Evolutionary conservation across 2,329 filamentous ascomycete species (phyloP), one percentile per base, ranked within the genome.

Genomic region (Aphanocladium album): DNA sequence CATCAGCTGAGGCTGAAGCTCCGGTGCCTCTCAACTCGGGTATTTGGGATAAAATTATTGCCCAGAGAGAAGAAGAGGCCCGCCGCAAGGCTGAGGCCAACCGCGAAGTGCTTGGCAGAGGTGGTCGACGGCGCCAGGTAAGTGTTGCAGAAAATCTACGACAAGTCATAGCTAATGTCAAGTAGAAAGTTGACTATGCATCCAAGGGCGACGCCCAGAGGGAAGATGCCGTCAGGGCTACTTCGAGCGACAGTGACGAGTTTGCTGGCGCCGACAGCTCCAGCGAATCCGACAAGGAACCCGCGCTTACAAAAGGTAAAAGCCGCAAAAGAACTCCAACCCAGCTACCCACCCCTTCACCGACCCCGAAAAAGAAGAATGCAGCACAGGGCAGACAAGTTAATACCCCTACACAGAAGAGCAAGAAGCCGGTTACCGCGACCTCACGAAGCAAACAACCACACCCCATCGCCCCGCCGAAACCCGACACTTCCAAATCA

Each of bases 31-130:
- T 87, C 11, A 87, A 87, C 67, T 81, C 84, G 16, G 87, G 85
- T 39, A 85, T 96, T 0, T 99, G 96, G 96, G 92, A 96, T 58
- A 88, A 88, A 67, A 97, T 99, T 62, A 79, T 99, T 39, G 86
- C 87, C 57, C 85, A 96, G 70, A 87, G 95, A 64, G 91, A 96
- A 72, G 86, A 84, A 46, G 86, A 89, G 59, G 93, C 92, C 2
- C 82, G 84, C n/a, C 85, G 85, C 60, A 87, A 92, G 67, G 86
- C 87, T 8, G 86, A 86, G 37, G 80, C 70, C 17, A 85, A 87
- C 62, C 81, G 86, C 53, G 85, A 96, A 71, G 84, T 84, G n/a
- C 84, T 97, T 52, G 95, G 95, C 12, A 86, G 95, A 62, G 95
- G 95, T 43, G 90, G 91, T 64, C 84, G 95, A 66, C 86, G 87